These are phyloP conservation scores for Malania oleifera DNA, from an alignment of 164 flowering plant genomes.

Conservation along the genomic window DNA sequence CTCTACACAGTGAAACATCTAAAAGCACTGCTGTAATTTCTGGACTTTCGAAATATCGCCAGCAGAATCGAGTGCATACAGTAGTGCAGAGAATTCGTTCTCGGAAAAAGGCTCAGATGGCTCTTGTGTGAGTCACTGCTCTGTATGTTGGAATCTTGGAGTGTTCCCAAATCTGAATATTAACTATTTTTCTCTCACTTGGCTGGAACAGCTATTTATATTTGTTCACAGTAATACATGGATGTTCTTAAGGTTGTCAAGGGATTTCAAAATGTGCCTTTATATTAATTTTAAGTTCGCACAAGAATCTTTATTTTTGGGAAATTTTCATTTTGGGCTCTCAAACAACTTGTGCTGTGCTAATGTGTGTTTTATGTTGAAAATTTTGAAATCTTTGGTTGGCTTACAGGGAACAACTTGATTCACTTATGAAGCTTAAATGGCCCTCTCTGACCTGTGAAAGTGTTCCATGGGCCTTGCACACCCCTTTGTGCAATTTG, in stretches of 20 bases:
- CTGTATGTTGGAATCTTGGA: constrained; percentile 30
- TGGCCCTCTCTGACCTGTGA: constrained; percentile 67
- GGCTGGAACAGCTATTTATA: constrained; percentile 7
- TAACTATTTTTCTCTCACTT: constrained; percentile 14
- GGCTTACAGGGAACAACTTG: constrained; percentile 91
- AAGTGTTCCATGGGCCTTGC: constrained; percentile 81
- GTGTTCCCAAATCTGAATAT: constrained; percentile 23
- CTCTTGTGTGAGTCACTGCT: constrained; percentile 90
- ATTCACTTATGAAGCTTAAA: constrained; percentile 61
- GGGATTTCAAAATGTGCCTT: constrained; percentile 2
- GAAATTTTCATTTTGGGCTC: background rate
- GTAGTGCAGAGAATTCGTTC: constrained; percentile 79
- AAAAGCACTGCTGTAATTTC: constrained; percentile 48
- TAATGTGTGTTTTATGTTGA: constrained; percentile 22
- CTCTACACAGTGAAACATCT: constrained; percentile 32
- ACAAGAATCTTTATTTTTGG: background rate
- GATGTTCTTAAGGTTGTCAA: background rate
- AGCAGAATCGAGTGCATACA: constrained; percentile 81
- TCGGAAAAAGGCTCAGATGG: constrained; percentile 82
- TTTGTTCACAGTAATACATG: constrained; percentile 14
- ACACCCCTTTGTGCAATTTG: constrained; percentile 54
- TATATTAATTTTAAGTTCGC: background rate
- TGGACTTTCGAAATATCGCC: constrained; percentile 80
- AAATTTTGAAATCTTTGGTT: constrained; percentile 37
- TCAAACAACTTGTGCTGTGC: constrained; percentile 7